phyloP scores from a whole-genome alignment of 495 filamentous ascomycete species.

The Neurospora sp. region DNA sequence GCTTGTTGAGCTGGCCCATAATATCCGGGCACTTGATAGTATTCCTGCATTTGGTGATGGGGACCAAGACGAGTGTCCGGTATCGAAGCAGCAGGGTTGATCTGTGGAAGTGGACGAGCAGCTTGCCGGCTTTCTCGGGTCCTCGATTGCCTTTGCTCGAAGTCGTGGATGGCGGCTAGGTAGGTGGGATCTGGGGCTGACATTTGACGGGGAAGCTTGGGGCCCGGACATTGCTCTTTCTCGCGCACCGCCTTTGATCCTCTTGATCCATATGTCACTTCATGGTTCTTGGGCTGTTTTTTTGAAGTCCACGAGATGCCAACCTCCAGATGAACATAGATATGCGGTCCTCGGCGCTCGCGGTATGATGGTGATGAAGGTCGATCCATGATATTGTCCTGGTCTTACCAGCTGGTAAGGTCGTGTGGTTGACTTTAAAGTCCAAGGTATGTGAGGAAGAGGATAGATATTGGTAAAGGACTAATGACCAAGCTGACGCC shows the following conservation, averaged over 20 bases:
- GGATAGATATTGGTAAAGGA: neutral
- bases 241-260: conserved; percentile 7
- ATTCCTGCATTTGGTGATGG: conserved; percentile 23
- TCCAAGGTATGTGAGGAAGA: neutral
- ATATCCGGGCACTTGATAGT: conserved; percentile 12
- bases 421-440: conserved; percentile 3
- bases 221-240: conserved; percentile 15
- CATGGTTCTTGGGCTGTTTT: conserved; percentile 28
- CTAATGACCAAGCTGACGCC: neutral
- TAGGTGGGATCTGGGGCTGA: conserved; percentile 33
- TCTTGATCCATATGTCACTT: conserved; percentile 31
- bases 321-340: conserved; percentile 37
- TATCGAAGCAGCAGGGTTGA: neutral
- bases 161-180: conserved; percentile 23
- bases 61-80: neutral
- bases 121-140: conserved; percentile 9
- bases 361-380: conserved; percentile 10
- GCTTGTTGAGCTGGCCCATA: neutral
- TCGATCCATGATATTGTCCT: conserved; percentile 18
- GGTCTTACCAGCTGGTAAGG: conserved; percentile 5
- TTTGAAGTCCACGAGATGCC: conserved; percentile 32
- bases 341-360: conserved; percentile 25
- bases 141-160: conserved; percentile 19
- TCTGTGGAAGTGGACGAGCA: neutral
- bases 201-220: conserved; percentile 32